Conservation (phyloP, 1,284 basidiomycete genomes). For the Sanghuangporus sanghuang region DNA sequence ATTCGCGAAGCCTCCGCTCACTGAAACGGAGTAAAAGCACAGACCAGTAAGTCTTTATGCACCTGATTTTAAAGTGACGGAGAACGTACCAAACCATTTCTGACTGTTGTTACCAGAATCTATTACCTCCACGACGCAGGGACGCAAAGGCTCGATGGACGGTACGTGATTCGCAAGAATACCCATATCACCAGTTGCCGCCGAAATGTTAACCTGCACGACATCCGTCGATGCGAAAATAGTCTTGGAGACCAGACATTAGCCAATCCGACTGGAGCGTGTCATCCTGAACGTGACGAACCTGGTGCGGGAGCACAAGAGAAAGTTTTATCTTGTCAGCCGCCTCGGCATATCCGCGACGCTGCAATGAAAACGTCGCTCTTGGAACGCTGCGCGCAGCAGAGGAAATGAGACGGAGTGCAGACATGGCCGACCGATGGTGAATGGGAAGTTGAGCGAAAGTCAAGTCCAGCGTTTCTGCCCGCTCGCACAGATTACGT, state of each 20-base stretch:
- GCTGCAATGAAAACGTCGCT: constrained; percentile 44
- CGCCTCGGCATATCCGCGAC: constrained; percentile 85
- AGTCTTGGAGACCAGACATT: constrained; percentile 44
- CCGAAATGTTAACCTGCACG: constrained; percentile 90
- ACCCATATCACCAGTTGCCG: constrained; percentile 97
- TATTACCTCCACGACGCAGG: constrained; percentile 91
- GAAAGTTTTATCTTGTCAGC: constrained; percentile 86
- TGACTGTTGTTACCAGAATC: constrained; percentile 74
- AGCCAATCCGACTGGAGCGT: not conserved
- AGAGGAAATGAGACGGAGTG: constrained; percentile 63
- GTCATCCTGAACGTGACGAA: constrained; percentile 32
- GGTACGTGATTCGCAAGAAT: constrained; percentile 96
- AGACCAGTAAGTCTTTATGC: not conserved
- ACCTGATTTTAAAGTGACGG: not conserved
- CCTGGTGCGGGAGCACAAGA: constrained; percentile 90
- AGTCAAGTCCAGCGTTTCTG: not conserved
- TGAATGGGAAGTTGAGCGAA: not conserved
- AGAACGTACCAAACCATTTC: constrained; percentile 92
- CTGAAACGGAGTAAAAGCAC: constrained; percentile 36
- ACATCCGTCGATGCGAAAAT: constrained; percentile 86
- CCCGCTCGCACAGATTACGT: not conserved
- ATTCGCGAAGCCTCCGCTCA: constrained; percentile 95
- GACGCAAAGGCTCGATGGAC: constrained; percentile 87
- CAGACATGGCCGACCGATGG: constrained; percentile 49
- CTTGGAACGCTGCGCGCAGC: constrained; percentile 52